Percentiles rank a stretch among this genome's conserved stretches.
phyloP scores from a whole-genome alignment of 192 early-diverging fungal species.

The Coemansia sp. region DNA sequence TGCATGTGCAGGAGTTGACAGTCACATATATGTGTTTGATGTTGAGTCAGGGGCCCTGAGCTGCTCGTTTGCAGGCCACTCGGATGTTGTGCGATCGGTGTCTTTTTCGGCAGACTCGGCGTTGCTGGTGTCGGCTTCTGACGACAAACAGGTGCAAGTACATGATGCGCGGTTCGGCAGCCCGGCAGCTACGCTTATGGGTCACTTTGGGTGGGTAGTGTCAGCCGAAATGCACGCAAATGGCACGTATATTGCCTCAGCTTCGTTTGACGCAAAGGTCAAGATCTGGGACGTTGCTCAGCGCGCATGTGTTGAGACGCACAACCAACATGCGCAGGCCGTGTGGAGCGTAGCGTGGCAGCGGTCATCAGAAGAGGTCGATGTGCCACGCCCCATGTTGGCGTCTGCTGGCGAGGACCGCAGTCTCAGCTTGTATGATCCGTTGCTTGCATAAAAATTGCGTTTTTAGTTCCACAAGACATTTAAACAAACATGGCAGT shows the following conservation, averaged over 20 bases:
- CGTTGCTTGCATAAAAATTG: constrained; percentile 32
- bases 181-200: constrained; percentile 33
- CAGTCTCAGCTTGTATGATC: constrained; percentile 43
- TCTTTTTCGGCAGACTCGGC: constrained; percentile 47
- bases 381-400: constrained; percentile 38
- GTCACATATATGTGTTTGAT: constrained; percentile 46
- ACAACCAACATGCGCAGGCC: constrained; percentile 42
- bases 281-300: constrained; percentile 55
- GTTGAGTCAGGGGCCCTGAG: constrained; percentile 23
- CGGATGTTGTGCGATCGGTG: constrained; percentile 47
- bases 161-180: constrained; percentile 46
- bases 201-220: constrained; percentile 52
- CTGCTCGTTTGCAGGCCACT: constrained; percentile 49
- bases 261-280: constrained; percentile 47
- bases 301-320: constrained; percentile 42
- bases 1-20: constrained; percentile 41
- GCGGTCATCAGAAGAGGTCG: constrained; percentile 27
- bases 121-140: constrained; percentile 39
- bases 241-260: constrained; percentile 48
- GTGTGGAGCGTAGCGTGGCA: constrained; percentile 53
- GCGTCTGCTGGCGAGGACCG: constrained; percentile 50
- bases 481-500: background rate
- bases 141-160: constrained; percentile 52
- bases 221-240: constrained; percentile 45
- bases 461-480: background rate